Evolutionary conservation across 495 filamentous ascomycete genomes (phyloP), one percentile per base, ranked within the genome.

Genomic region (Aspergillus sparsus): DNA sequence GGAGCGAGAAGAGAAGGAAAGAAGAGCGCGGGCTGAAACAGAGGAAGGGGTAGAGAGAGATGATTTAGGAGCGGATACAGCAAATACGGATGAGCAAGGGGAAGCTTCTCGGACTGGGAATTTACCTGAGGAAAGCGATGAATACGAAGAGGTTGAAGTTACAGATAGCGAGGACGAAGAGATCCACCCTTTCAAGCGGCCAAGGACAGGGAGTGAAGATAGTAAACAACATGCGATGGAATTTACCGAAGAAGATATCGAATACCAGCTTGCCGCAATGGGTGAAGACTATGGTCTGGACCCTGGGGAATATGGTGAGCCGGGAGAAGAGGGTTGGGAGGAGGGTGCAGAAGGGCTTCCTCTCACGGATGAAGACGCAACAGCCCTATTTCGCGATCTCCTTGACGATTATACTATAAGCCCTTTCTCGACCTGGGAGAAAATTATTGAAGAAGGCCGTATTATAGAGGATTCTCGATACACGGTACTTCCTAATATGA

Each of bases 201-300:
- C 85, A 60, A 83, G 82, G 42, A 90, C 83, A 12, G 85, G 87
- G 60, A 83, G 84, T 1, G 75, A 73, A 42, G 53, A 64, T 6
- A 76, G 76, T 15, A 78, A 86, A 42, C 74, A 80, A 27, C 78
- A 83, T 27, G 87, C 89, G 0, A 69, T 96, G 42, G 94, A 98
- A 64, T 97, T 98, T 67, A 89, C 90, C 31, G 94, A 98, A 69
- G 93, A 93, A 45, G 95, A 98, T 68, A 93, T 98, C 60, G 92
- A 89, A 35, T 93, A 89, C 64, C 94, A 98, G 68, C 80, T 98
- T 8, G 89, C 88, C 12, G 85, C 86, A 9, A 95, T 97, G 91
- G 89, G 86, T 45, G 82, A 90, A 62, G 85, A 90, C 9, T 90
- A 93, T 63, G 89, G 83, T 2, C 75, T 86, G 11, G 85, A 87